Conservation (phyloP, 768 basidiomycete genomes). For the Tubosaeta brunneosetosa region DNA sequence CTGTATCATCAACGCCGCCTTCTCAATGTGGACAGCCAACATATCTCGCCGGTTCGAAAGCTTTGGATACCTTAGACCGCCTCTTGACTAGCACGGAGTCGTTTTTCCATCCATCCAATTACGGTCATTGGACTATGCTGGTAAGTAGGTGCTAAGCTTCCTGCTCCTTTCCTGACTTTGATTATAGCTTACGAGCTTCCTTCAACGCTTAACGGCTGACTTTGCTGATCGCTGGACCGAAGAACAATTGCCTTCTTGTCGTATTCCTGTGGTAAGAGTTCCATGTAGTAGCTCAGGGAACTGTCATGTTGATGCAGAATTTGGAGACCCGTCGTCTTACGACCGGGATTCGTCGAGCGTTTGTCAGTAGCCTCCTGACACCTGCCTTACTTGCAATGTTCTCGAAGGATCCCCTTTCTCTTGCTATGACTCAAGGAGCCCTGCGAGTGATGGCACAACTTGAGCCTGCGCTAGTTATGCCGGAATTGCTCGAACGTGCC, state of each 20-base stretch:
- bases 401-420: slow-evolving; percentile 76
- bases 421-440: slow-evolving; percentile 75
- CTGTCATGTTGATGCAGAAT: slow-evolving; percentile 1
- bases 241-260: slow-evolving; percentile 72
- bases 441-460: slow-evolving; percentile 73
- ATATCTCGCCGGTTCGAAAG: slow-evolving; percentile 78
- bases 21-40: slow-evolving; percentile 49
- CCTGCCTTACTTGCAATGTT: slow-evolving; percentile 91
- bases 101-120: slow-evolving; percentile 94
- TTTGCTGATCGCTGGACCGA: slow-evolving; percentile 78
- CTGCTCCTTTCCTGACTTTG: slow-evolving; percentile 7
- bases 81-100: slow-evolving; percentile 89
- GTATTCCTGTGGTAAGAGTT: slow-evolving; percentile 60
- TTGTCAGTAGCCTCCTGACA: slow-evolving; percentile 77
- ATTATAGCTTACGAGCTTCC: slow-evolving; percentile 70
- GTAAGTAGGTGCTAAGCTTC: slow-evolving; percentile 8
- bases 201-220: slow-evolving; percentile 68
- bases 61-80: slow-evolving; percentile 82
- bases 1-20: slow-evolving; percentile 57
- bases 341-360: slow-evolving; percentile 69
- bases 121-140: slow-evolving; percentile 69
- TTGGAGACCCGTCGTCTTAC: slow-evolving; percentile 72
- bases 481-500: slow-evolving; percentile 84
- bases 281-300: not conserved
- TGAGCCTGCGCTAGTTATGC: slow-evolving; percentile 85